These are phyloP conservation scores for Chlamydomonas eustigma DNA, from an alignment of 139 green algal genomes.

Conservation along the genomic window DNA sequence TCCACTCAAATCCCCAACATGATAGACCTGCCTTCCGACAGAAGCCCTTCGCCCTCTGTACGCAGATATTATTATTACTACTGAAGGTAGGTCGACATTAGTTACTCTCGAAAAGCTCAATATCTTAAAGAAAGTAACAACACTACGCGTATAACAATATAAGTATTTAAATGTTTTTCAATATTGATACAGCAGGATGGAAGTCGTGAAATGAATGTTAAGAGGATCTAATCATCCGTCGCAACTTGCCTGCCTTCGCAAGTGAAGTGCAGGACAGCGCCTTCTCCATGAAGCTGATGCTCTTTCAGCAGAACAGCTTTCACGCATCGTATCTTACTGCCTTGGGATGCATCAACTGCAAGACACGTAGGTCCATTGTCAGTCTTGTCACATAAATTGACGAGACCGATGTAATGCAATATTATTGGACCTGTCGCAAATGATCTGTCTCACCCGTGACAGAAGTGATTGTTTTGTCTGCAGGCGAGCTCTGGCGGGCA, in stretches of 20 bases:
- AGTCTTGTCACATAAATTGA: too few species aligned
- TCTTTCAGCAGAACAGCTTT: neutral
- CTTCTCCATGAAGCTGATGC: neutral
- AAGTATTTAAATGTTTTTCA: neutral
- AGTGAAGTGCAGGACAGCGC: neutral
- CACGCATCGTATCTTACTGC: too few species aligned
- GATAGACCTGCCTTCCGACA: neutral
- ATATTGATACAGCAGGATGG: neutral
- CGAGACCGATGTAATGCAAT: too few species aligned
- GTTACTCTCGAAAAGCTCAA: neutral
- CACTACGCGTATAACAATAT: neutral
- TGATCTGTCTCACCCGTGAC: too few species aligned
- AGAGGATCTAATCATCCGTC: neutral
- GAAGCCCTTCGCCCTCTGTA: neutral
- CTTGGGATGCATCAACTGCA: too few species aligned
- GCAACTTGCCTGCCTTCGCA: neutral
- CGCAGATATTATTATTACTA: neutral
- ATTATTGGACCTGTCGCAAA: too few species aligned
- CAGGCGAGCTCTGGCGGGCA: too few species aligned
- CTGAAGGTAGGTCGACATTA: neutral
- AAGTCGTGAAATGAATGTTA: neutral
- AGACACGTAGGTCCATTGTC: too few species aligned
- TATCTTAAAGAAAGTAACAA: neutral
- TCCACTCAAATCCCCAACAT: conserved; percentile 1
- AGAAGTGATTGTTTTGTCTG: too few species aligned